Evolutionary conservation across 345 rosid genomes (phyloP).

Genomic region (Pistacia vera): DNA sequence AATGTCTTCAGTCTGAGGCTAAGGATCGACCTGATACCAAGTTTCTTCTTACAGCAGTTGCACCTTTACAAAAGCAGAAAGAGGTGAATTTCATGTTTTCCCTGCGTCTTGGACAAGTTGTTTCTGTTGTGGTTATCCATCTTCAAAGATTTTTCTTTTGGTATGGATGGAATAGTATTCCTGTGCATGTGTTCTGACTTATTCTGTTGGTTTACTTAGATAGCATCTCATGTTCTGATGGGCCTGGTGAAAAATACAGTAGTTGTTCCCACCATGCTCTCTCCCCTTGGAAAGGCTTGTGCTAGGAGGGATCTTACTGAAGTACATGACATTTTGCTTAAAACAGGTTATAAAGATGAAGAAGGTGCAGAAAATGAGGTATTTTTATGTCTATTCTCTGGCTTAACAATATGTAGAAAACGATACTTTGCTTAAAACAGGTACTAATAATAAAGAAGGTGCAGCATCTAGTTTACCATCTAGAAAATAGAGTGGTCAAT

Average conservation of each 20-base stretch:
- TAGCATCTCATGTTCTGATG: slow-evolving; percentile 64
- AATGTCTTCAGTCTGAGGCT: slow-evolving; percentile 73
- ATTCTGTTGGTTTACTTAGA: slow-evolving; percentile 33
- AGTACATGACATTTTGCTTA: slow-evolving; percentile 46
- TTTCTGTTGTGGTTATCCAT: neutral
- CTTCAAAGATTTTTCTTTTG: too few relatives aligned
- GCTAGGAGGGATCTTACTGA: slow-evolving; percentile 83
- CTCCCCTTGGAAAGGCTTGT: slow-evolving; percentile 73
- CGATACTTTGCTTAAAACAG: neutral
- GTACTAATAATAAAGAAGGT: too few relatives aligned
- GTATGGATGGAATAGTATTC: too few relatives aligned
- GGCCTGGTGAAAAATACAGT: slow-evolving; percentile 54
- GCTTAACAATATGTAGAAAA: neutral
- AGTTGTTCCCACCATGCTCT: slow-evolving; percentile 54
- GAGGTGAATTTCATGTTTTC: slow-evolving; percentile 37
- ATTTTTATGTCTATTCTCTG: slow-evolving; percentile 7
- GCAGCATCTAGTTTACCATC: too few relatives aligned
- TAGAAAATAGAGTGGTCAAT: too few relatives aligned
- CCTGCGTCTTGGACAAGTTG: slow-evolving; percentile 9
- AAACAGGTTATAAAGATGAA: slow-evolving; percentile 19
- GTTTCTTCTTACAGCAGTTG: slow-evolving; percentile 57
- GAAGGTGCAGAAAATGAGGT: slow-evolving; percentile 89
- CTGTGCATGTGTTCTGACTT: too few relatives aligned
- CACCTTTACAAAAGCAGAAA: slow-evolving; percentile 65
- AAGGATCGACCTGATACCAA: slow-evolving; percentile 67